Evolutionary conservation across 495 filamentous ascomycete genomes (phyloP), one percentile per base, ranked within the genome.

Genomic region (Trichodelitschia bisporula): DNA sequence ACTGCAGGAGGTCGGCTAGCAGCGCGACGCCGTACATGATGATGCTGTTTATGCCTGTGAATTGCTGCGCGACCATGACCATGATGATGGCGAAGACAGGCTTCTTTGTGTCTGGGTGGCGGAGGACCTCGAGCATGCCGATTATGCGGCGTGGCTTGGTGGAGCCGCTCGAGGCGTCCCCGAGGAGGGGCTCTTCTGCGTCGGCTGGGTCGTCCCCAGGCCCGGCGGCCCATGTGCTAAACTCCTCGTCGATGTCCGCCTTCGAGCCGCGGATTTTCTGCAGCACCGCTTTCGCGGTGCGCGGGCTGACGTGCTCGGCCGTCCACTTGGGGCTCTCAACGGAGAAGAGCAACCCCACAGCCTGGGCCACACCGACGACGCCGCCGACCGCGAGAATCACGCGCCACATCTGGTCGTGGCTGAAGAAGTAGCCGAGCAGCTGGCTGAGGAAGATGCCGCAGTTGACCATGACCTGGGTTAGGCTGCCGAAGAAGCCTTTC

Each of bases 1-100:
- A 67, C 4, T 76, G 74, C 0, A 95, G 53, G 6, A 93, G 64
- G 26, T 59, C 64, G 20, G 69, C 62, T 20, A 97, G 59, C 2
- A 95, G 65, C 3, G 76, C 77, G 2, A 97, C 86, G 4, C 79
- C 86, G 51, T 97, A 95, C 80, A 97, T 92, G 48, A 97, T 71
- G 40, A 95, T 80, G 33, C 75, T 82, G 58, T 97, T 97, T 54
- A 97, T 80, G 17, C 84, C 83, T 38, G 44, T 47, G 15, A 97
- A 58, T 44, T 97, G 86, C 43, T 97, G 86, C 5, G 77, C 71
- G 20, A 83, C 54, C 89, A 95, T 95, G 38, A 92, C 70, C 3
- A 70, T 78, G 13, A 83, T 64, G 10, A 93, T 80, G 2, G 82
- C 77, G 33, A 90, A 53, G 24, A 91, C 69, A 14, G 77, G 78